Evolutionary conservation across 257 asterid genomes (phyloP).

Genomic region (Lavandula angustifolia): DNA sequence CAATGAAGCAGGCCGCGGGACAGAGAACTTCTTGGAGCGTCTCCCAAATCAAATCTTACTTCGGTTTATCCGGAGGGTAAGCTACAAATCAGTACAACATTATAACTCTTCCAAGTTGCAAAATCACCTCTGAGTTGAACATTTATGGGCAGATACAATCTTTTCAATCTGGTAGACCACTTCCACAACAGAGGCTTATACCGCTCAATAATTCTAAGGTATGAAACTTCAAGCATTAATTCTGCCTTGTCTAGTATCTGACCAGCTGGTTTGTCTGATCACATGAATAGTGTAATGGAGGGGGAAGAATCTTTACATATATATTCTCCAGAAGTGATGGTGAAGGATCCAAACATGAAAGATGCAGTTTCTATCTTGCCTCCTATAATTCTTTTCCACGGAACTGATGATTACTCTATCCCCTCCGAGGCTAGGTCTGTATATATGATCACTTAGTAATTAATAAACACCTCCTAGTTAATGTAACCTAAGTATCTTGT

Average conservation of each 20-base stretch:
- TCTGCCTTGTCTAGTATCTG: slow-evolving; percentile 14
- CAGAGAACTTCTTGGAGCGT: slow-evolving; percentile 74
- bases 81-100: slow-evolving; percentile 27
- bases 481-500: neutral
- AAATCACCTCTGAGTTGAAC: slow-evolving; percentile 5
- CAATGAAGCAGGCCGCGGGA: slow-evolving; percentile 78
- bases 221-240: slow-evolving; percentile 19
- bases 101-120: neutral
- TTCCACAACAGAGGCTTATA: slow-evolving; percentile 77
- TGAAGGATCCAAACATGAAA: slow-evolving; percentile 52
- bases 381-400: slow-evolving; percentile 79
- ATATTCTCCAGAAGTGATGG: slow-evolving; percentile 79
- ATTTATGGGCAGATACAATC: slow-evolving; percentile 69
- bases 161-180: slow-evolving; percentile 65
- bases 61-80: slow-evolving; percentile 97
- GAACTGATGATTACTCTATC: slow-evolving; percentile 87
- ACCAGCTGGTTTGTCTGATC: slow-evolving; percentile 22
- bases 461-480: no score
- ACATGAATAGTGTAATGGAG: slow-evolving; percentile 77
- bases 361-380: slow-evolving; percentile 73
- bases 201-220: slow-evolving; percentile 78
- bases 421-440: slow-evolving; percentile 79
- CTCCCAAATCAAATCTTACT: slow-evolving; percentile 83
- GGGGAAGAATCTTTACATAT: slow-evolving; percentile 76
- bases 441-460: no score